Evolutionary conservation across 1,284 basidiomycete species (phyloP), one percentile per base, ranked within the genome.

Genomic region (Trichosporon coremiiforme): DNA sequence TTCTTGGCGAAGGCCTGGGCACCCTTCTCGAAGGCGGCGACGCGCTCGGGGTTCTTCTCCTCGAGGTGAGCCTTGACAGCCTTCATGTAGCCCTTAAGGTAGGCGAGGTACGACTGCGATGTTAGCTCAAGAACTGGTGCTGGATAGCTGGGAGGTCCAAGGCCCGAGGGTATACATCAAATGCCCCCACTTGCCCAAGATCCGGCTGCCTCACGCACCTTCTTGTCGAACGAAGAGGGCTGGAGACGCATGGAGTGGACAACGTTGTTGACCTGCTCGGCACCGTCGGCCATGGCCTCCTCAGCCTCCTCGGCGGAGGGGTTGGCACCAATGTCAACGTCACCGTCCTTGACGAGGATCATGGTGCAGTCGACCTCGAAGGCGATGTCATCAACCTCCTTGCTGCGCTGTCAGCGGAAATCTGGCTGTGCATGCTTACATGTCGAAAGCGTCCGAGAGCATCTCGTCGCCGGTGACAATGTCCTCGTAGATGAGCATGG

Each of bases 31-130:
- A 99, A 99, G 0, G 84, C 88, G 7, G 86, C 84, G 57, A 96
- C 90, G 29, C 89, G 88, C 0, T 90, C 91, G 9, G 91, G 90
- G 66, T 90, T 86, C 6, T 72, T 83, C 78, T 88, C 79, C 71
- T 84, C 73, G 67, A 96, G 87, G 71, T 91, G 79, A 12, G 76
- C 72, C 86, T 93, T 91, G 85, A 93, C 84, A 10, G 86, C 81
- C 86, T 94, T 94, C 92, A 94, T 93, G 86, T 94, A 94, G 66
- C 81, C 93, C 88, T 98, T 99, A 80, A 99, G 89, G 85, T 96
- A 91, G 57, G 87, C 84, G 64, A 95, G 85, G 86, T 89, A 99
- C 50, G 85, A 84, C 86, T 83, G 67, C 1, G 25, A 15, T 13
- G 63, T 62, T 22, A 62, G 57, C 55, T 15, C 13, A 12, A 25